These are phyloP conservation scores for Persicaria tinctoria DNA, from an alignment of 148 eudicot genomes.

Conservation along the genomic window DNA sequence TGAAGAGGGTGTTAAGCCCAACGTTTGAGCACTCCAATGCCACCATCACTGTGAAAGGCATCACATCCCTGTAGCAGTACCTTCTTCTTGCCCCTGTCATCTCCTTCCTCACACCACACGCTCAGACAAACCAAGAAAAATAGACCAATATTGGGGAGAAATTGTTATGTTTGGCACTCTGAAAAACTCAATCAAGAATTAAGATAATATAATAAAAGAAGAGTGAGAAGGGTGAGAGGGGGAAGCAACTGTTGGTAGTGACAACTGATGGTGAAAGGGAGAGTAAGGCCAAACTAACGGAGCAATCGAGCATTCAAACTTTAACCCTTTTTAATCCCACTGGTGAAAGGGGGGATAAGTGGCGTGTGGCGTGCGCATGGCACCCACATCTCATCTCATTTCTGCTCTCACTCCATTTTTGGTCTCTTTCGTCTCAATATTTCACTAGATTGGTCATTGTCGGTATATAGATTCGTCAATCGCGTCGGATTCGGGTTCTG, in stretches of 20 bases:
- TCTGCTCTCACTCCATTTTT: background rate
- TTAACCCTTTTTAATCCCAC: background rate
- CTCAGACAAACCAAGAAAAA: background rate
- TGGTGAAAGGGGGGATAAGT: background rate
- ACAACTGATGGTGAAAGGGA: background rate
- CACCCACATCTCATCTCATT: background rate
- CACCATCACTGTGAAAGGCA: conserved; percentile 36
- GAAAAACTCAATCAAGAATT: background rate
- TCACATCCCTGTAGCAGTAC: conserved; percentile 21
- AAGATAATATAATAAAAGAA: background rate
- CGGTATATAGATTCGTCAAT: too few relatives aligned
- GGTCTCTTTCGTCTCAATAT: background rate
- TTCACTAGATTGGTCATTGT: background rate
- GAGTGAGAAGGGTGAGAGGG: background rate
- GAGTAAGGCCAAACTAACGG: background rate
- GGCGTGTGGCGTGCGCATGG: conserved; percentile 12
- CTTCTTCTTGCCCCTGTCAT: conserved; percentile 14
- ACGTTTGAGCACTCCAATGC: conserved; percentile 30
- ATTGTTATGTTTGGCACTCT: background rate
- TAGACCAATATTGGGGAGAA: background rate
- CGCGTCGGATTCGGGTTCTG: too few relatives aligned
- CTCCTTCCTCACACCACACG: background rate
- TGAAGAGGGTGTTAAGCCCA: conserved; percentile 29
- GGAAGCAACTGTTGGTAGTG: conserved; percentile 10
- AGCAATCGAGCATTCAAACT: background rate